Base-by-base conservation (phyloP, 192 early-diverging fungal species). In the Mortierella hygrophila region DNA sequence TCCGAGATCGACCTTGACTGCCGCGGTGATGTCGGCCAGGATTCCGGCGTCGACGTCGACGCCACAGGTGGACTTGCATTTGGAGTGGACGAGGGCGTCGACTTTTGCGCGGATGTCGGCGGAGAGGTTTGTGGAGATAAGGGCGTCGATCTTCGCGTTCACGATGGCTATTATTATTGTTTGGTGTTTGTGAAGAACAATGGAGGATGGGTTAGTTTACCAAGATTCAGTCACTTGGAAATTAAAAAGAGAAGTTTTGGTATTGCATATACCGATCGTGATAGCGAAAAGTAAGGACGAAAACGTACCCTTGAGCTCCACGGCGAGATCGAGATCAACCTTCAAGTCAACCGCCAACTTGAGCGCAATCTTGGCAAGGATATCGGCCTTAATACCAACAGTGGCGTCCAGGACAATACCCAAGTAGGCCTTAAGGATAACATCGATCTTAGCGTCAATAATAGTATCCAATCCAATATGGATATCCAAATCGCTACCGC, bases 311-410 rank as follows among this genome's bases (percentile, higher is more conserved):
- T 60, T 70, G 77, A 78, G 57, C 52, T 78, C 71, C 18, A 70
- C 49, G n/a, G 23, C 49, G 6, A 78, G 9, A 54, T 70, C 77
- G 4, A 77, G 54, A 77, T 77, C 26, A 6, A 38, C 65, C 8
- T 69, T n/a, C 29, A 78, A 35, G 37, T 55, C 52, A 26, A 78
- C 6, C 1, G 41, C 44, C 68, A 78, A 26, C 37, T 78, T 78
- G n/a, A 78, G 10, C 11, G 37, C 49, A 40, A 78, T 44, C 69
- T 78, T 78, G 44, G 77, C 77, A 8, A 70, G 37, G n/a, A 78
- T 78, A 42, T 78, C 77, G 26, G 77, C 77, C 77, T 78, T 78
- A 37, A 78, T 71, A 40, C 71, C 77, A 41, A 72, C 49, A 49
- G 70, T 3, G 1, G 77, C 77, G 37, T 78, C 77, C 6, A 78